Evolutionary conservation across 768 basidiomycete genomes (phyloP).

Genomic region (Pleurotus eryngii): DNA sequence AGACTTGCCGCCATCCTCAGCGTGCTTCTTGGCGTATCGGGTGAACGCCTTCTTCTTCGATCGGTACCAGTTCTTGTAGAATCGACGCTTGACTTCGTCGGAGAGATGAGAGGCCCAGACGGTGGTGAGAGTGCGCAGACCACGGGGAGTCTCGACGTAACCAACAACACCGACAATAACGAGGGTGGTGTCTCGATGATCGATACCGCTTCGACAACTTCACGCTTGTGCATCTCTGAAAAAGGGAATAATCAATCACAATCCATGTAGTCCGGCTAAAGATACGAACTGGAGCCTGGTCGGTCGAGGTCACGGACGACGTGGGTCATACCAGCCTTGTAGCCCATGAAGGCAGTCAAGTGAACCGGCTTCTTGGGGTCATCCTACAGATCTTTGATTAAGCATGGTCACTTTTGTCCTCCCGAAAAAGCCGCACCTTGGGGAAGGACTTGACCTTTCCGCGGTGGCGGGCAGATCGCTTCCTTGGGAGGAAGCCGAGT

Average conservation of each 20-base stretch:
- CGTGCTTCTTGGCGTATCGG: slow-evolving; percentile 99
- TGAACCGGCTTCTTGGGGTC: slow-evolving; percentile 99
- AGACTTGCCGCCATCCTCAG: slow-evolving; percentile 91
- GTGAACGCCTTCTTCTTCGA: slow-evolving; percentile 99
- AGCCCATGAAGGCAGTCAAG: slow-evolving; percentile 96
- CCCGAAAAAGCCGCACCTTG: slow-evolving; percentile 54
- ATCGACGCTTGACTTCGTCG: slow-evolving; percentile 96
- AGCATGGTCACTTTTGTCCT: not conserved
- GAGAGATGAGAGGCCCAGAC: slow-evolving; percentile 98
- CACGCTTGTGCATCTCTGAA: slow-evolving; percentile 99
- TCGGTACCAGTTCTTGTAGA: slow-evolving; percentile 99
- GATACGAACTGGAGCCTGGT: slow-evolving; percentile 91
- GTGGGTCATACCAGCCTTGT: slow-evolving; percentile 99
- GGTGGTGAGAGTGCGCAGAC: slow-evolving; percentile 96
- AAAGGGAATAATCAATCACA: not conserved
- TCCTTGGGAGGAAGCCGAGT: slow-evolving; percentile 94
- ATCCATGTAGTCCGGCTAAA: not conserved
- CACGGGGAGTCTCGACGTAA: slow-evolving; percentile 99
- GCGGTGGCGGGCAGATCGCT: slow-evolving; percentile 94
- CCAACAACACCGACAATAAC: slow-evolving; percentile 97
- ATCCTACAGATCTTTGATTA: slow-evolving; percentile 55
- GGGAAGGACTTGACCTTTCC: slow-evolving; percentile 99
- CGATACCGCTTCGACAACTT: slow-evolving; percentile 97
- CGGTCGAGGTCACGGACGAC: slow-evolving; percentile 99
- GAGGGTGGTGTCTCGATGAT: slow-evolving; percentile 97